Evolutionary conservation across 2,329 filamentous ascomycete genomes (phyloP), one percentile per base, ranked within the genome.

Genomic region (Penicillium sp.): DNA sequence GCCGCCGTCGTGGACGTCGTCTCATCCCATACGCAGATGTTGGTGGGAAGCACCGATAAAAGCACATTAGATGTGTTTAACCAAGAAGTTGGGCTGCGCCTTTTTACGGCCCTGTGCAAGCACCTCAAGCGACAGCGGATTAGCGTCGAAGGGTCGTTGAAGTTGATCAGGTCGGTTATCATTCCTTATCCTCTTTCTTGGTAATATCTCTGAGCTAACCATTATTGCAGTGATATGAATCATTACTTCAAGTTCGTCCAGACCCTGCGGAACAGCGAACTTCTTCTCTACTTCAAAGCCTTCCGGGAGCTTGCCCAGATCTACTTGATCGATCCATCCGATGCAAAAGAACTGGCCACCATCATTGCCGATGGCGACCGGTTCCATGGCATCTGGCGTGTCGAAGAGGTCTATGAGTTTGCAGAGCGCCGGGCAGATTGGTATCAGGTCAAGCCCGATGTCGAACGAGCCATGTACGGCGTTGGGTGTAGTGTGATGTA

Each of bases 61-160:
- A 90, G 86, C 45, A 94, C 95, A 75, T 80, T 98, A 16, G 92
- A 98, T 59, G 92, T 98, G 10, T 98, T 98, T 73, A 95, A 95
- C 63, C 87, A 92, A 65, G 92, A 98, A 68, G 90, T 98, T 16
- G 92, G 92, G 0, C 76, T 95, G 47, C 84, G 92, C 16, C 76
- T 98, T 35, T 98, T 96, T 67, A 81, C 84, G 13, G 84, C 86
- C 12, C 73, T 98, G 34, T 95, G 90, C 74, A 98, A 98, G 68
- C 92, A 98, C 66, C 76, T 98, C 50, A 98, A 98, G 71, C 84
- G 90, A 7, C 92, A 96, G 70, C 82, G 92, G 39, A 79, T 98
- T 65, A 90, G 83, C 60, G 85, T 87, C 16, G 82, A 87, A 44
- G 92, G 92, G 39, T 86, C 92, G 13, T 79, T 96, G 59, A 89